Evolutionary conservation across 192 early-diverging fungal species (phyloP), one percentile per base, ranked within the genome.

Genomic region (Chytriomyces confervae): DNA sequence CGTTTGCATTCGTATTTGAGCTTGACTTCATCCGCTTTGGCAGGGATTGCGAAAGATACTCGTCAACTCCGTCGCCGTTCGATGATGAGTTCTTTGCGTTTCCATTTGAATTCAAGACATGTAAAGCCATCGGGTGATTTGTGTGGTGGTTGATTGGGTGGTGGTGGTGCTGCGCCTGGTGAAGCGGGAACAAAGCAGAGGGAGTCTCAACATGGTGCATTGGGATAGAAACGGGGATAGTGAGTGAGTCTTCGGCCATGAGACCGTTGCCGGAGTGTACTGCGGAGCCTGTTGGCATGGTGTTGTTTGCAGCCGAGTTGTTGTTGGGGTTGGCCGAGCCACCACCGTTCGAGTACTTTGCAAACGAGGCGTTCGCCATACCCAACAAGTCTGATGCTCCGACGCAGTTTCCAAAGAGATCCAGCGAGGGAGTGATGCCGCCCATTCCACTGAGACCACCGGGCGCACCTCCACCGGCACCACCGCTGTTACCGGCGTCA

Each of bases 111-210:
- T 64, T 36, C 62, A 36, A 29, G 16, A 27, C 23, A 29, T 20
- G 27, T 43, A 27, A 13, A 2, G 36, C 13, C 18, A 65, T 20
- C 3, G 18, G 16, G 16, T 27, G 23, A 27, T 29, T 27, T 23
- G 63, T 16, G 36, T 20, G 24, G 64, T 20, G 5, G 16, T 43
- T 24, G 67, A n/a, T 16, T 50, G 9, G 44, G 27, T 50, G 67
- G 9, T 69, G 67, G 43, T 69, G 69, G n/a, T 51, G 51, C 36
- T 72, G 69, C 20, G 69, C n/a, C 50, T 57, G 13, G 53, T 57
- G 53, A 20, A 57, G 53, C 16, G 53, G 53, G 20, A 57, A 57
- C 16, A 57, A 20, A 20, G 53, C 53, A 13, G 53, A 57, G 16
- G 13, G 13, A 20, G 13, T 13, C 53, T 57, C 53, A 20, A n/a